Conservation (phyloP, 139 green algal genomes). For the Coelastrella sp. region DNA sequence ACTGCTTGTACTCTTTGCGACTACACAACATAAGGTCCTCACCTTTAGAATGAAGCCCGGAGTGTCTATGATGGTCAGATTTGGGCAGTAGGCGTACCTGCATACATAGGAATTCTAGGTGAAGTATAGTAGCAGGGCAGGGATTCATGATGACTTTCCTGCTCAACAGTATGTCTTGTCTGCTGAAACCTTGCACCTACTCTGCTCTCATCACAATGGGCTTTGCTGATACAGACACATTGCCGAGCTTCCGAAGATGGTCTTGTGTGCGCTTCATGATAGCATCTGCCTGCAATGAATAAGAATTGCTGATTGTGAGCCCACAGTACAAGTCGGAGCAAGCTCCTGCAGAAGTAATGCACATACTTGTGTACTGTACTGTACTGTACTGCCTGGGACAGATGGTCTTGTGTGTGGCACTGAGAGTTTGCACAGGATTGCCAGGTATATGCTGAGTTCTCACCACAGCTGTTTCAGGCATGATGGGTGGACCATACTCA, state of each 20-base stretch:
- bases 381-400: too few species aligned
- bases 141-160: not conserved
- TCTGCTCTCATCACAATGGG: slow-evolving; percentile 86
- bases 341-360: too few species aligned
- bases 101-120: not conserved
- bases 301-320: too few species aligned
- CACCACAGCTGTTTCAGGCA: slow-evolving; percentile 71
- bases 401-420: too few species aligned
- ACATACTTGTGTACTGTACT: too few species aligned
- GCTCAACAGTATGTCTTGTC: not conserved
- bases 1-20: too few species aligned
- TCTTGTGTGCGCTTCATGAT: slow-evolving; percentile 87
- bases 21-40: too few species aligned
- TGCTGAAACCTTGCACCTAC: slow-evolving; percentile 47
- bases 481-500: slow-evolving; percentile 69
- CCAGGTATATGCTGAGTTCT: not conserved
- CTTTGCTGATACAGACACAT: slow-evolving; percentile 81
- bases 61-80: slow-evolving; percentile 98
- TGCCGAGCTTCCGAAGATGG: slow-evolving; percentile 79
- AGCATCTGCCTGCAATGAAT: slow-evolving; percentile 71
- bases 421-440: too few species aligned
- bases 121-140: not conserved
- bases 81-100: slow-evolving; percentile 92
- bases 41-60: slow-evolving; percentile 86
- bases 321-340: too few species aligned